A percentile compares a stretch with the other conserved stretches of the same genome.
These are phyloP conservation scores for Cyberlindnera veronae DNA, from an alignment of 805 yeast species.

Conservation along the genomic window DNA sequence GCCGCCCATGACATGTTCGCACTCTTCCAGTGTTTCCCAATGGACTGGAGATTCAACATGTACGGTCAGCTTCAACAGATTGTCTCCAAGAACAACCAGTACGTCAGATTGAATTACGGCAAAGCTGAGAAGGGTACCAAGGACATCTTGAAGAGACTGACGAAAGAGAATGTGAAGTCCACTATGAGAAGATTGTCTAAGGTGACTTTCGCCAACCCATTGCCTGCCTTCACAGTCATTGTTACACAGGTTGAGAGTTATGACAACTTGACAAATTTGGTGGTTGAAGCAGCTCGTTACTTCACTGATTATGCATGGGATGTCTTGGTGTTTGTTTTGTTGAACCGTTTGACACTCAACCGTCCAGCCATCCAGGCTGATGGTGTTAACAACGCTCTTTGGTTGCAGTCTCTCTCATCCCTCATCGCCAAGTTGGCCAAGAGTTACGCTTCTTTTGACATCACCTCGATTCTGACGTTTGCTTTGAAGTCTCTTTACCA, in stretches of 20 bases:
- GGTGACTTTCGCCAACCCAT: slow-evolving; percentile 70
- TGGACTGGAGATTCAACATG: slow-evolving; percentile 65
- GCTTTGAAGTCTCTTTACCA: slow-evolving; percentile 59
- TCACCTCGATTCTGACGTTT: slow-evolving; percentile 57
- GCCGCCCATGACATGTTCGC: slow-evolving; percentile 57
- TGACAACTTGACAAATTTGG: slow-evolving; percentile 75
- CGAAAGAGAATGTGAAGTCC: slow-evolving; percentile 70
- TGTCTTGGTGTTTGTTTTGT: slow-evolving; percentile 66
- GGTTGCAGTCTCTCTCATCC: slow-evolving; percentile 81
- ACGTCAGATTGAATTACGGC: slow-evolving; percentile 55
- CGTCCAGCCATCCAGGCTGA: slow-evolving; percentile 66
- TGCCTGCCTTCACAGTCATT: slow-evolving; percentile 68
- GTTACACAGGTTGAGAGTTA: slow-evolving; percentile 87
- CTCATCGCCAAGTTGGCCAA: slow-evolving; percentile 72
- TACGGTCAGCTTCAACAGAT: slow-evolving; percentile 75
- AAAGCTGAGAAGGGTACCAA: slow-evolving; percentile 78
- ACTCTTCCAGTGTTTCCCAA: slow-evolving; percentile 49
- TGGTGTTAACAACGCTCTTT: slow-evolving; percentile 75
- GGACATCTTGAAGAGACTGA: slow-evolving; percentile 71
- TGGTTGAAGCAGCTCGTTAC: slow-evolving; percentile 73
- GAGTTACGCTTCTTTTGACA: slow-evolving; percentile 51
- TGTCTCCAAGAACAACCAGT: slow-evolving; percentile 50
- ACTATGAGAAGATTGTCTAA: slow-evolving; percentile 74
- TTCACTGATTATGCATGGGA: slow-evolving; percentile 85
- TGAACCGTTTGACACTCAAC: slow-evolving; percentile 68